Evolutionary conservation across 306 rosid species (phyloP).

Genomic region (Quercus rubra): DNA sequence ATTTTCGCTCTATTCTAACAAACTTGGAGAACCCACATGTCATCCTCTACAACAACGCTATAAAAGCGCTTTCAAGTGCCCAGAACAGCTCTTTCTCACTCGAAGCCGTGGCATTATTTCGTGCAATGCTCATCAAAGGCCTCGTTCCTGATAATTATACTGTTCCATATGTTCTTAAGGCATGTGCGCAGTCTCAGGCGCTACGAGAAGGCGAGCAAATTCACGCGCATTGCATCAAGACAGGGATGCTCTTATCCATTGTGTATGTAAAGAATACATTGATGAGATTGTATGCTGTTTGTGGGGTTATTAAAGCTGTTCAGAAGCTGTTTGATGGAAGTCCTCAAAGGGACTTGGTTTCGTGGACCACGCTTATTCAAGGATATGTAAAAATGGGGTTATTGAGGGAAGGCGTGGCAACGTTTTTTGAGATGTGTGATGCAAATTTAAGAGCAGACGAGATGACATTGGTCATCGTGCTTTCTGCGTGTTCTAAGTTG

Average conservation of each 20-base stretch:
- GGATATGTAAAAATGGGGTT: constrained; percentile 28
- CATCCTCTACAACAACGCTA: constrained; percentile 33
- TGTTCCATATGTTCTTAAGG: constrained; percentile 33
- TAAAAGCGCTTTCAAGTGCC: constrained; percentile 5
- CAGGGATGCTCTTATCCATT: constrained; percentile 22
- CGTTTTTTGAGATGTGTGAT: constrained; percentile 31
- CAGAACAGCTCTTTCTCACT: not conserved
- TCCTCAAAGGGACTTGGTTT: constrained; percentile 31
- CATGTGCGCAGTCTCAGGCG: constrained; percentile 22
- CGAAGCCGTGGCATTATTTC: constrained; percentile 14
- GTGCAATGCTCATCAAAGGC: constrained; percentile 22
- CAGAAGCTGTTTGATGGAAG: constrained; percentile 28
- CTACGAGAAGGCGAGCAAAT: constrained; percentile 36
- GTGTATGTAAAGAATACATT: constrained; percentile 37
- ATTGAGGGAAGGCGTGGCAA: constrained; percentile 18
- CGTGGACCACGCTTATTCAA: constrained; percentile 48
- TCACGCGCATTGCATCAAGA: constrained; percentile 28
- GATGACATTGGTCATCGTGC: constrained; percentile 32
- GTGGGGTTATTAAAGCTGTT: constrained; percentile 20
- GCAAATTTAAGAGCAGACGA: constrained; percentile 27
- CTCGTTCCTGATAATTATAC: constrained; percentile 36
- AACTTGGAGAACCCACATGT: constrained; percentile 7
- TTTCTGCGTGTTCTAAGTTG: constrained; percentile 42
- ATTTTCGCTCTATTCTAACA: constrained; percentile 23
- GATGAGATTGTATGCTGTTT: constrained; percentile 34